Percentiles rank a stretch among this genome's conserved stretches.
These are phyloP conservation scores for Prunus kanzakura DNA, from an alignment of 306 rosid genomes.

Conservation along the genomic window DNA sequence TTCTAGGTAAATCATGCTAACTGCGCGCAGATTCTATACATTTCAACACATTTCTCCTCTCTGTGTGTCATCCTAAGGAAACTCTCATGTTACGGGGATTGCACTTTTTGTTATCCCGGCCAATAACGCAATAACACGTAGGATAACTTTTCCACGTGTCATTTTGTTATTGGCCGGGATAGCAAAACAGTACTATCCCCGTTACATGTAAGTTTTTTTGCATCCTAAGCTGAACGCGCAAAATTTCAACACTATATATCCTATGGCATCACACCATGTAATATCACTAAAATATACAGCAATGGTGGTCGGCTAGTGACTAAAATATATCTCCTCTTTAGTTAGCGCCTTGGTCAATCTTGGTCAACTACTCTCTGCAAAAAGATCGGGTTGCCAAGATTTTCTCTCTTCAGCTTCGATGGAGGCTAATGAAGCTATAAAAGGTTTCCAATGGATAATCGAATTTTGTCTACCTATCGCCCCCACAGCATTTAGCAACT, in stretches of 20 bases:
- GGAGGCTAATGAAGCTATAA: background rate
- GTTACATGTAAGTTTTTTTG: too few relatives aligned
- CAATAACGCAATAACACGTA: too few relatives aligned
- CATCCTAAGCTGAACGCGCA: background rate
- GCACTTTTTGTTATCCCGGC: too few relatives aligned
- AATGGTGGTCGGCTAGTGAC: background rate
- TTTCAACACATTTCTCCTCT: background rate
- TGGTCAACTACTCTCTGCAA: constrained; percentile 7
- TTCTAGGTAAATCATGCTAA: background rate
- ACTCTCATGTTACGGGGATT: too few relatives aligned
- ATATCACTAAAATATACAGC: constrained; percentile 1
- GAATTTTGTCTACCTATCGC: constrained; percentile 24
- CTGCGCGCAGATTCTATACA: constrained; percentile 5
- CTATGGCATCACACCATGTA: background rate
- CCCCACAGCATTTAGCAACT: constrained; percentile 71
- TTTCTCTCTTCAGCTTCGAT: background rate
- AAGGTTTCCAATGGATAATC: background rate
- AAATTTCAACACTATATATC: background rate
- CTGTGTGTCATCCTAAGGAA: too few relatives aligned
- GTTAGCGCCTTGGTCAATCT: constrained; percentile 3
- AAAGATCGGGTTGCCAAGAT: constrained; percentile 18
- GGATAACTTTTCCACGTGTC: too few relatives aligned
- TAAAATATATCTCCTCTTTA: background rate
- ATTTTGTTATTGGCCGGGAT: too few relatives aligned
- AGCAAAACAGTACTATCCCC: too few relatives aligned